These are phyloP conservation scores for Groenewaldozyma tartarivorans DNA, from an alignment of 805 yeast genomes.

Conservation along the genomic window DNA sequence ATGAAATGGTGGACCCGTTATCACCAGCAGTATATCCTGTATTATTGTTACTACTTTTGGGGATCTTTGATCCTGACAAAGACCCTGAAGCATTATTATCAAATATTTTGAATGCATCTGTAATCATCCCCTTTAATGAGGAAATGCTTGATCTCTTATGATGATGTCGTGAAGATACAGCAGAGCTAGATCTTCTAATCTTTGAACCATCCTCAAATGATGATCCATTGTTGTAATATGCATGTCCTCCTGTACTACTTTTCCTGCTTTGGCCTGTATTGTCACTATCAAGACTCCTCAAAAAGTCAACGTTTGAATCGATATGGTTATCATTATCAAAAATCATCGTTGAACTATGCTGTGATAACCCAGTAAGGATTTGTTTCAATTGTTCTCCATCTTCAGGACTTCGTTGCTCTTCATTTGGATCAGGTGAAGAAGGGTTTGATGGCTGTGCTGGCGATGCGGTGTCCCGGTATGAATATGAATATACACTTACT, in stretches of 20 bases:
- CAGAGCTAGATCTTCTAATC: constrained; percentile 9
- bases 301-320: constrained; percentile 29
- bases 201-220: constrained; percentile 4
- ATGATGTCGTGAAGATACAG: constrained; percentile 8
- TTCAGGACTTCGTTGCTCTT: constrained; percentile 7
- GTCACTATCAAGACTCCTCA: constrained; percentile 24
- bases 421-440: not conserved
- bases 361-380: constrained; percentile 28
- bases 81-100: constrained; percentile 2
- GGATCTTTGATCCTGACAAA: too few relatives aligned
- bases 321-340: constrained; percentile 23
- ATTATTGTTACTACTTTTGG: not conserved
- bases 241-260: not conserved
- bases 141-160: constrained; percentile 15
- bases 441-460: not conserved
- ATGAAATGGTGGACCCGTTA: not conserved
- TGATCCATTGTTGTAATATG: not conserved
- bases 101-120: constrained; percentile 13
- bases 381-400: constrained; percentile 23
- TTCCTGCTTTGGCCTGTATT: constrained; percentile 8
- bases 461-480: not conserved
- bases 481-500: not conserved
- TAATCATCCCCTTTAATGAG: constrained; percentile 13
- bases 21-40: not conserved
- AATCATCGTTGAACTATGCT: constrained; percentile 25